Evolutionary conservation across 805 yeast genomes (phyloP).

Genomic region (Saturnispora zaruensis): DNA sequence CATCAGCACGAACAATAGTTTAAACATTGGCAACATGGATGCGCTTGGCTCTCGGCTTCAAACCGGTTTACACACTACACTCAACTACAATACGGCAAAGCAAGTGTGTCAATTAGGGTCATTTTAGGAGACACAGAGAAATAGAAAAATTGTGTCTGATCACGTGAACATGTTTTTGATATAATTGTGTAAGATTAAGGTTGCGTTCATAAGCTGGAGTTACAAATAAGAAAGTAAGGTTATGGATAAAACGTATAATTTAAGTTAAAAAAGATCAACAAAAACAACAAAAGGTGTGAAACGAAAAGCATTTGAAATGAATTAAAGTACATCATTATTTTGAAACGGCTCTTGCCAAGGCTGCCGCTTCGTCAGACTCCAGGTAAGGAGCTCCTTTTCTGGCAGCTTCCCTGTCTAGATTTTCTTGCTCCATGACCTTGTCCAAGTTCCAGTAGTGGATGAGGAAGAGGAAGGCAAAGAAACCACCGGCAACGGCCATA

Average conservation of each 20-base stretch:
- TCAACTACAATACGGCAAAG: neutral
- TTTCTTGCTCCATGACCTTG: constrained; percentile 22
- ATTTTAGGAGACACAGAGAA: neutral
- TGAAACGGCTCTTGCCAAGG: constrained; percentile 9
- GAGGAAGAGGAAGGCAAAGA: constrained; percentile 27
- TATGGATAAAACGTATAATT: neutral
- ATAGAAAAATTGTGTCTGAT: neutral
- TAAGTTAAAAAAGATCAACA: neutral
- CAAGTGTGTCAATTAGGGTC: neutral
- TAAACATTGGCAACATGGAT: neutral
- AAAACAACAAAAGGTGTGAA: neutral
- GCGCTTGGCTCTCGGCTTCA: neutral
- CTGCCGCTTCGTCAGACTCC: constrained; percentile 7
- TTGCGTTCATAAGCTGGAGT: too few species aligned
- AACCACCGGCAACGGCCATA: constrained; percentile 31
- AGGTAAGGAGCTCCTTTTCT: neutral
- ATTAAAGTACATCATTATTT: constrained; percentile 4
- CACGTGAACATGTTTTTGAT: neutral
- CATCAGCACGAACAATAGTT: neutral
- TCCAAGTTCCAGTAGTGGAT: constrained; percentile 28
- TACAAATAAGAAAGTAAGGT: too few species aligned
- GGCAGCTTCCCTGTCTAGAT: constrained; percentile 14
- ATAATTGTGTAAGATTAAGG: neutral
- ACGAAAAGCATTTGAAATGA: neutral
- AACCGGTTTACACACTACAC: neutral